A percentile compares a stretch with the other conserved stretches of the same genome.
phyloP scores from a whole-genome alignment of 2,329 filamentous ascomycete species.

The Thielaviopsis ethacetica region DNA sequence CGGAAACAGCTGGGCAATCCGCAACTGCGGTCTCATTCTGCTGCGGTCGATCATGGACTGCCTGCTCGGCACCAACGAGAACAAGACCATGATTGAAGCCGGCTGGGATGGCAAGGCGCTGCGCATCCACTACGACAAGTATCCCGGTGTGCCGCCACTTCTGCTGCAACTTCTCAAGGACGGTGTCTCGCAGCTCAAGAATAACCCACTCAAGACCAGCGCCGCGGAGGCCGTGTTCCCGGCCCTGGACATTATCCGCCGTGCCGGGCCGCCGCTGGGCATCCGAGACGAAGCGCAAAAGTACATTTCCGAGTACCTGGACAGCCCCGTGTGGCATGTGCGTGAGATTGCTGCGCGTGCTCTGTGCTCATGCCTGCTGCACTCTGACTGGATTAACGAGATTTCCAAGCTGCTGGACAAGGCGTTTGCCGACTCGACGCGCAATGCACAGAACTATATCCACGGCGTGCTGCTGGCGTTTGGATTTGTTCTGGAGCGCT shows the following conservation, averaged over 20 bases:
- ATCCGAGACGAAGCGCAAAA: slow-evolving; percentile 37
- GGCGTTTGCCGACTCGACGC: slow-evolving; percentile 15
- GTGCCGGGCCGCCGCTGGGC: slow-evolving; percentile 47
- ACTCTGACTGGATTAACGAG: slow-evolving; percentile 29
- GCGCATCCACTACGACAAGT: slow-evolving; percentile 53
- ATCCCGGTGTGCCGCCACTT: slow-evolving; percentile 46
- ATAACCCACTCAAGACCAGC: slow-evolving; percentile 19
- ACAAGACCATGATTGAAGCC: slow-evolving; percentile 41
- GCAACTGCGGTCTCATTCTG: slow-evolving; percentile 82
- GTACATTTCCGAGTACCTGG: slow-evolving; percentile 45
- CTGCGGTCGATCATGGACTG: slow-evolving; percentile 72
- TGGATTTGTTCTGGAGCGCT: slow-evolving; percentile 39
- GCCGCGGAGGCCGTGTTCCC: slow-evolving; percentile 62
- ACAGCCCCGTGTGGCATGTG: slow-evolving; percentile 62
- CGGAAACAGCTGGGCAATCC: slow-evolving; percentile 62
- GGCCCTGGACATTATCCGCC: slow-evolving; percentile 63
- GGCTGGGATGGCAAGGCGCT: slow-evolving; percentile 49
- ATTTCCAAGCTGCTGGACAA: slow-evolving; percentile 19
- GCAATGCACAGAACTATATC: slow-evolving; percentile 30
- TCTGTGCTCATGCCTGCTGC: slow-evolving; percentile 44
- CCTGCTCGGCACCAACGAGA: slow-evolving; percentile 61
- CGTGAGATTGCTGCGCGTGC: slow-evolving; percentile 66
- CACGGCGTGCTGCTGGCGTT: slow-evolving; percentile 43
- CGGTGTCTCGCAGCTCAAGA: slow-evolving; percentile 29
- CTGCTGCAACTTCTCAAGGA: slow-evolving; percentile 45